These are phyloP conservation scores for Acanthamoeba rhysodes DNA, from an alignment of 208 protist genomes.

Conservation along the genomic window DNA sequence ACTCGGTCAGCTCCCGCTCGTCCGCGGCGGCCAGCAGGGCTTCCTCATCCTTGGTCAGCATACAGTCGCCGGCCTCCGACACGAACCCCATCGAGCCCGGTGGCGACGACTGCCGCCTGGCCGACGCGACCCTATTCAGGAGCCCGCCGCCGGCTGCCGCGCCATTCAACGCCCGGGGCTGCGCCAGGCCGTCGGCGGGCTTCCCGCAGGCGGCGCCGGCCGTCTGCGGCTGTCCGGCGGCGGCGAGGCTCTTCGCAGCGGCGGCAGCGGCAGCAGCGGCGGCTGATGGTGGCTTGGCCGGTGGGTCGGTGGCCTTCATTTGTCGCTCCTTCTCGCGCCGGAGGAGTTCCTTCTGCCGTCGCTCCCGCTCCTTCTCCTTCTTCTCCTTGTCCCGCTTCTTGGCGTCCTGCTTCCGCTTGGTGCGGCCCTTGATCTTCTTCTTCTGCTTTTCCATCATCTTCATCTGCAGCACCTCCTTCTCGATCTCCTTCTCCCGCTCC, in stretches of 20 bases:
- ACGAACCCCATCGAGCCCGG: not conserved
- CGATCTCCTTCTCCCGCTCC: conserved; percentile 1
- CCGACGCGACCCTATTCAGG: too few relatives aligned
- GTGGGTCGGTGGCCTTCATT: conserved; percentile 30
- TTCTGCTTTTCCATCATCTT: conserved; percentile 38
- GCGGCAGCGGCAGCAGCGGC: not conserved
- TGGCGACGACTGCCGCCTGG: not conserved
- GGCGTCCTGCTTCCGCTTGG: conserved; percentile 47
- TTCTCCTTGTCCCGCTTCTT: conserved; percentile 49
- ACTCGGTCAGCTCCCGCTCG: conserved; percentile 11
- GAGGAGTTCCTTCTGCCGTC: conserved; percentile 4
- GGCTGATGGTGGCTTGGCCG: not conserved
- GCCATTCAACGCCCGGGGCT: not conserved
- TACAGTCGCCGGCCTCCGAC: not conserved
- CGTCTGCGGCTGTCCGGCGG: not conserved
- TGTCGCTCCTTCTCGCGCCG: conserved; percentile 30
- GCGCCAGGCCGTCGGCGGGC: not conserved
- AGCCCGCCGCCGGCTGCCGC: too few relatives aligned
- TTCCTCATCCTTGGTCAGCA: not conserved
- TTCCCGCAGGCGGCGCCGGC: not conserved
- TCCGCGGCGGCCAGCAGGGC: not conserved
- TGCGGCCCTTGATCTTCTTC: conserved; percentile 24
- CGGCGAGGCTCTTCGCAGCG: not conserved
- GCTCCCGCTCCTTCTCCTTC: conserved; percentile 40
- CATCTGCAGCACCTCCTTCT: conserved; percentile 4